These are phyloP conservation scores for Cladosporium sp. DNA, from an alignment of 2,329 filamentous ascomycete genomes.

Conservation along the genomic window DNA sequence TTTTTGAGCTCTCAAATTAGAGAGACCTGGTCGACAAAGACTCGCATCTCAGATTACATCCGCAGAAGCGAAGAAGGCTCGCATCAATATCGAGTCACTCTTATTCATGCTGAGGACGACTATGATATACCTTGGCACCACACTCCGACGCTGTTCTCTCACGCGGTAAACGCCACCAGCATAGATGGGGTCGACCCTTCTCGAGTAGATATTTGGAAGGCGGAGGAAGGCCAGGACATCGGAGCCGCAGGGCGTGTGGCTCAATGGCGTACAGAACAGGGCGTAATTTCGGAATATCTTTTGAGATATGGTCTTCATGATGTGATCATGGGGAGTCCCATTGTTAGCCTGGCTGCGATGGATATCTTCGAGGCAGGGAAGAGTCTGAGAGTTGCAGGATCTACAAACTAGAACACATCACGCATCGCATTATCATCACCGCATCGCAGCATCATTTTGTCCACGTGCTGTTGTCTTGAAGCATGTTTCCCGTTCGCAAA, in stretches of 20 bases:
- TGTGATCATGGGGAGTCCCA: slow-evolving; percentile 58
- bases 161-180: slow-evolving; percentile 54
- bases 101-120: slow-evolving; percentile 56
- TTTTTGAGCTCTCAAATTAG: slow-evolving; percentile 51
- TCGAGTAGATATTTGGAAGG: slow-evolving; percentile 50
- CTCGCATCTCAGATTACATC: slow-evolving; percentile 50
- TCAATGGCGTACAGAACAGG: slow-evolving; percentile 49
- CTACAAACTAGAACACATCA: neutral
- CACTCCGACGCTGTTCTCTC: slow-evolving; percentile 54
- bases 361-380: slow-evolving; percentile 43
- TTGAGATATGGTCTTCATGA: slow-evolving; percentile 59
- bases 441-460: neutral
- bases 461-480: neutral
- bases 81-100: slow-evolving; percentile 46
- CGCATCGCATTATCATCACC: neutral
- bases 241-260: slow-evolving; percentile 54
- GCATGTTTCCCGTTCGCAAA: neutral
- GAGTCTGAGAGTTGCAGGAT: neutral
- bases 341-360: slow-evolving; percentile 54
- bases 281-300: slow-evolving; percentile 56
- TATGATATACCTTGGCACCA: slow-evolving; percentile 54
- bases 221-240: slow-evolving; percentile 39
- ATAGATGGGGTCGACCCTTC: slow-evolving; percentile 42
- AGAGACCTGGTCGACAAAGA: slow-evolving; percentile 53
- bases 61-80: slow-evolving; percentile 36